Evolutionary conservation across 2,329 filamentous ascomycete species (phyloP), one percentile per base, ranked within the genome.

Genomic region (Alternaria triticimaculans): DNA sequence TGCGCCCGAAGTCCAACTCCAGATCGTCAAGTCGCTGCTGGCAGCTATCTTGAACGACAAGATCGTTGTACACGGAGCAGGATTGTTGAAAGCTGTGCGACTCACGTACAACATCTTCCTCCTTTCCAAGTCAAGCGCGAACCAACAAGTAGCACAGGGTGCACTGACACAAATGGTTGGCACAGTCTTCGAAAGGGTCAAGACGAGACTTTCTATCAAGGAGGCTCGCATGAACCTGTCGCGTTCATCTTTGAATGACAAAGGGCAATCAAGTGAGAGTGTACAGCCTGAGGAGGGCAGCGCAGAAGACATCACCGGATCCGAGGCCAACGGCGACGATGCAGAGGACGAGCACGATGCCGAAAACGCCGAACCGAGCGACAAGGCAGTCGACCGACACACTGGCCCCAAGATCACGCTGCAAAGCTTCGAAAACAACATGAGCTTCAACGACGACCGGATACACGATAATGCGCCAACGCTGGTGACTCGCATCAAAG

Each of bases 21-120:
- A 99, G 82, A 99, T 99, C 72, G 93, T 99, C 79, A 98, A 99
- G 83, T 98, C 96, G 2, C 85, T 99, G 63, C 85, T 99, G 63
- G 94, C 96, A 14, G 96, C 96, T 14, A 96, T 99, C 14, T 84
- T 99, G 68, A 98, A 98, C 78, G 96, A 99, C 84, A 99, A 98
- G 83, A 97, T 98, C 69, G 94, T 99, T 46, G 96, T 99, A 2
- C 96, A 99, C 79, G 96, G 96, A 63, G 95, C 96, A 41, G 96
- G 96, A 67, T 86, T 99, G 66, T 86, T 99, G 69, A 99, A 99
- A 84, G 95, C 96, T 58, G 94, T 99, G 69, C 92, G 96, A 72
- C 93, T 98, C 81, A 97, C 97, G 62, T 99, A 99, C 85, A 99
- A 99, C 83, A 96, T 99, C 72, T 99, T 99, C 80, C 86, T 99